A percentile compares a stretch with the other conserved stretches of the same genome.
phyloP scores from a whole-genome alignment of 768 basidiomycete genomes.

The Termitomyces sp. region DNA sequence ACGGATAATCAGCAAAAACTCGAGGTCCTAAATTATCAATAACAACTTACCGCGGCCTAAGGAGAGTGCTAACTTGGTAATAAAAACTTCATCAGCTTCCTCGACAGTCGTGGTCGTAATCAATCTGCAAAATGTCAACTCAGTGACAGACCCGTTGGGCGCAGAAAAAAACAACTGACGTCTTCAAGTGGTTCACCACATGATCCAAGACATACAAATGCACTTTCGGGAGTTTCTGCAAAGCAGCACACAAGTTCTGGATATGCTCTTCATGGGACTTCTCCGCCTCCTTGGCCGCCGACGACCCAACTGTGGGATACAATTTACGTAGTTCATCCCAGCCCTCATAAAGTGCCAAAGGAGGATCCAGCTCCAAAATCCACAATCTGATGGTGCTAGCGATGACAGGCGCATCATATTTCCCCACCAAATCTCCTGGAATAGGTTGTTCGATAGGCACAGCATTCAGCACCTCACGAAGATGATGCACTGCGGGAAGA shows the following conservation, averaged over 20 bases:
- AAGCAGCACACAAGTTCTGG: constrained; percentile 54
- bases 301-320: constrained; percentile 74
- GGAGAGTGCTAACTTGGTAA: constrained; percentile 84
- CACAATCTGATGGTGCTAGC: constrained; percentile 86
- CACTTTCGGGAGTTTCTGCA: constrained; percentile 72
- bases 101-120: constrained; percentile 66
- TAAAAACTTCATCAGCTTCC: constrained; percentile 75
- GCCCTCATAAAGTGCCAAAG: constrained; percentile 79
- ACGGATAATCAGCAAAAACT: constrained; percentile 3
- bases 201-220: constrained; percentile 80
- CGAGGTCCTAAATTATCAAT: background rate
- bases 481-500: constrained; percentile 74
- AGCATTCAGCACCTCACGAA: constrained; percentile 81
- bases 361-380: constrained; percentile 88
- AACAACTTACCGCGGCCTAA: constrained; percentile 75
- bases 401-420: constrained; percentile 83
- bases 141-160: background rate
- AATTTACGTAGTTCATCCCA: constrained; percentile 89
- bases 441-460: constrained; percentile 58
- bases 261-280: constrained; percentile 57
- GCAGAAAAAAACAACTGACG: constrained; percentile 38
- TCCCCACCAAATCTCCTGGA: constrained; percentile 45
- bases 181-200: constrained; percentile 71
- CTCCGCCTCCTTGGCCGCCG: constrained; percentile 47
- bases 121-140: constrained; percentile 41